Percentiles rank a stretch among this genome's conserved stretches.
These are phyloP conservation scores for Marasmius fiardii DNA, from an alignment of 1,284 basidiomycete species.

Conservation along the genomic window DNA sequence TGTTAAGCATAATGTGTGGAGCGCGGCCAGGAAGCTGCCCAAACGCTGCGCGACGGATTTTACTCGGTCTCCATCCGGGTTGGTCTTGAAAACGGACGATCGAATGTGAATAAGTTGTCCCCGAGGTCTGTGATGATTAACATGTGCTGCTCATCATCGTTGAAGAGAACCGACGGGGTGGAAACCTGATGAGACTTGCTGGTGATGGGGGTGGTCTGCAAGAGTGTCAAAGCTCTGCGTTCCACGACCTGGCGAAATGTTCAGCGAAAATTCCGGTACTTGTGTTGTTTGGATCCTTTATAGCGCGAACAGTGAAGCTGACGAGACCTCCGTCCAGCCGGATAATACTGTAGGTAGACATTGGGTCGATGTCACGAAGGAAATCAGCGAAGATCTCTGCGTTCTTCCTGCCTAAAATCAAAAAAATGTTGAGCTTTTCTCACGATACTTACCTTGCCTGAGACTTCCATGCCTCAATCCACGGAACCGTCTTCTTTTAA, in stretches of 20 bases:
- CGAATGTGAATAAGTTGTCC: not conserved
- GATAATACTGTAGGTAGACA: not conserved
- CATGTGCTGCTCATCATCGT: not conserved
- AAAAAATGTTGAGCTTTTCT: too few species aligned
- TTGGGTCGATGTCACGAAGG: conserved; percentile 5
- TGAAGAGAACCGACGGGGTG: conserved; percentile 1
- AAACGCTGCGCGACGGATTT: not conserved
- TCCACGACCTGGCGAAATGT: conserved; percentile 4
- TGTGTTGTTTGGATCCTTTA: not conserved
- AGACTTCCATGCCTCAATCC: conserved; percentile 1
- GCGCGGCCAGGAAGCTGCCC: not conserved
- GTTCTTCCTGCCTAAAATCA: not conserved
- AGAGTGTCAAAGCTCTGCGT: not conserved
- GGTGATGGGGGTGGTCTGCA: not conserved
- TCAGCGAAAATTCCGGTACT: not conserved
- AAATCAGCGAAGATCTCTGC: not conserved
- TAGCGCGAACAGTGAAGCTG: conserved; percentile 7
- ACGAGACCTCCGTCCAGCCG: conserved; percentile 1
- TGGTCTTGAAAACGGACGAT: not conserved
- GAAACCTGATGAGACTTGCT: not conserved
- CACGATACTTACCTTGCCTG: too few species aligned
- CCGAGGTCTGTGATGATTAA: conserved; percentile 7
- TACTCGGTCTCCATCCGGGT: not conserved
- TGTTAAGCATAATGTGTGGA: not conserved
- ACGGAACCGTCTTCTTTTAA: not conserved